phyloP scores from a whole-genome alignment of 768 basidiomycete species.

The Auriscalpium microsporum region DNA sequence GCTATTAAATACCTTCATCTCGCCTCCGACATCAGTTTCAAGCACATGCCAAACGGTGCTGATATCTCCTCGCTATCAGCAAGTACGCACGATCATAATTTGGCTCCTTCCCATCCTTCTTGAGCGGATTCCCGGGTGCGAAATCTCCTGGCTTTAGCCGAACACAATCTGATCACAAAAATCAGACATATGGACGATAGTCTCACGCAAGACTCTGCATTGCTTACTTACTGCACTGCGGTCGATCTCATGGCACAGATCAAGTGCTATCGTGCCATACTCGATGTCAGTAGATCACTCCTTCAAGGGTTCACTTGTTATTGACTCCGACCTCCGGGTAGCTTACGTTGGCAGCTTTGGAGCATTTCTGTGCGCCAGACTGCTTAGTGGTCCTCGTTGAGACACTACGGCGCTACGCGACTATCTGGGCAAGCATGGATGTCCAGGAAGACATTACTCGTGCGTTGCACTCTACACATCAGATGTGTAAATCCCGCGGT shows the following conservation, averaged over 20 bases:
- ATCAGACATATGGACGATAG: slow-evolving; percentile 4
- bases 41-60: slow-evolving; percentile 38
- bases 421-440: slow-evolving; percentile 76
- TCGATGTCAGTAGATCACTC: slow-evolving; percentile 44
- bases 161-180: background rate
- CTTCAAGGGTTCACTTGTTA: background rate
- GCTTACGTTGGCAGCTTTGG: slow-evolving; percentile 36
- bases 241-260: slow-evolving; percentile 53
- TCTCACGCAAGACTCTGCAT: slow-evolving; percentile 21
- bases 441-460: slow-evolving; percentile 43
- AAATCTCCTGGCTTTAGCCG: background rate
- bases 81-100: slow-evolving; percentile 57
- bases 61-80: slow-evolving; percentile 61
- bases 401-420: slow-evolving; percentile 59
- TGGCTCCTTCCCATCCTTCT: slow-evolving; percentile 71
- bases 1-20: too few species aligned
- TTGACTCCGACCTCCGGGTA: slow-evolving; percentile 6
- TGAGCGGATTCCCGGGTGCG: slow-evolving; percentile 44
- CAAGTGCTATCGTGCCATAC: slow-evolving; percentile 57
- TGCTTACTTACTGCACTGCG: slow-evolving; percentile 48
- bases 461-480: slow-evolving; percentile 54
- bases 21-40: slow-evolving; percentile 9
- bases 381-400: slow-evolving; percentile 58
- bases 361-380: slow-evolving; percentile 41
- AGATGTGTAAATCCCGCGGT: slow-evolving; percentile 55